These are phyloP conservation scores for Epithemia pelagica DNA, from an alignment of 108 stramenopile species.

Conservation along the genomic window DNA sequence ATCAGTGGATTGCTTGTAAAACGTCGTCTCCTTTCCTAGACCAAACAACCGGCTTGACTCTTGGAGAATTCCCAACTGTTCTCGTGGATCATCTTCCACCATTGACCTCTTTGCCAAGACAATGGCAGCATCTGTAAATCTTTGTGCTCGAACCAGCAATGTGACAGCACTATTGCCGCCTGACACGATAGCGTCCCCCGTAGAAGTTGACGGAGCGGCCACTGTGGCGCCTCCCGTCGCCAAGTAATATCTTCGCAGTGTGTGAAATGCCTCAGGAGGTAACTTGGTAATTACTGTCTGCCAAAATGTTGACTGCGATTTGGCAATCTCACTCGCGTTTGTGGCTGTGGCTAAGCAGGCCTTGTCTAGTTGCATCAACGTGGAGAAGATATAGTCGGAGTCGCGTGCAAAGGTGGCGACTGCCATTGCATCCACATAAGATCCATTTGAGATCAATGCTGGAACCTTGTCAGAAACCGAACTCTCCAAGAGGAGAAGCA, in stretches of 20 bases:
- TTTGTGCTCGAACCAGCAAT: constrained; percentile 45
- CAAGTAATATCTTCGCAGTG: constrained; percentile 38
- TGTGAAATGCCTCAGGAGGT: constrained; percentile 63
- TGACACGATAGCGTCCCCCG: neutral
- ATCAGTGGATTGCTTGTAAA: constrained; percentile 72
- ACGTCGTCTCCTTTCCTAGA: constrained; percentile 65
- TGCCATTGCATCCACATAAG: constrained; percentile 67
- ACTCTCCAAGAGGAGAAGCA: constrained; percentile 67
- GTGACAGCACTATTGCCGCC: constrained; percentile 52
- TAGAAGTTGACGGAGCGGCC: neutral
- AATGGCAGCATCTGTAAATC: constrained; percentile 49
- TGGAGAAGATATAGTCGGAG: constrained; percentile 60
- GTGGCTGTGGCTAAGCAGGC: constrained; percentile 21
- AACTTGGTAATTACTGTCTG: constrained; percentile 60
- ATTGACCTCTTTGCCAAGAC: constrained; percentile 54
- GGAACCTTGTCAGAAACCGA: constrained; percentile 78
- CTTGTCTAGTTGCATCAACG: constrained; percentile 57
- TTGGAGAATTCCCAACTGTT: constrained; percentile 33
- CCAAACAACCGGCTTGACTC: constrained; percentile 69
- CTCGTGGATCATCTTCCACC: constrained; percentile 25
- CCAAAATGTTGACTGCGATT: constrained; percentile 37
- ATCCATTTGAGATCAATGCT: constrained; percentile 61
- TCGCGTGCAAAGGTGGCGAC: constrained; percentile 68
- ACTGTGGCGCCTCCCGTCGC: constrained; percentile 12
- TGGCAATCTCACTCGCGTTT: constrained; percentile 15